Evolutionary conservation across 2,329 filamentous ascomycete genomes (phyloP), one percentile per base, ranked within the genome.

Genomic region (Cytospora piceicola): DNA sequence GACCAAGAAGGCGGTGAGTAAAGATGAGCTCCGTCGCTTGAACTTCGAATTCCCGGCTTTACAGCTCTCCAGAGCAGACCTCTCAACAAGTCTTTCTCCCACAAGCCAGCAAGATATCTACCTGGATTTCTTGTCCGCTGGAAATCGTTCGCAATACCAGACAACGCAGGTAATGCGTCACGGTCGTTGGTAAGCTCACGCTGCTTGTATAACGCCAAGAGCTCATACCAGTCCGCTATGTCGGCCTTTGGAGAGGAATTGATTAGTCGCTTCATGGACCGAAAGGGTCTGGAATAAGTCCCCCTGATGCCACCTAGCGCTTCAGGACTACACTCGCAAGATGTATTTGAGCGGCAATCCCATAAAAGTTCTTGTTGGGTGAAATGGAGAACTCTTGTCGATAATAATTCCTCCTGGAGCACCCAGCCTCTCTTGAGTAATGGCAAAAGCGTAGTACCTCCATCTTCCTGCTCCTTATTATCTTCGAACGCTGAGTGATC

Each of bases 401-500:
- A 58, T 8, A 58, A 29, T 2, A 58, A 27, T 14, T 39, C 34
- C 32, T 58, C 56, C 34, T 58, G 56, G 56, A 58, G 36, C 32
- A 15, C 56, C 56, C 56, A 58, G 24, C 17, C 56, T 42, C 56
- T 32, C 32, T 20, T 4, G 17, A 58, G 32, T n/a, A 58, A 20
- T 5, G 46, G 56, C 7, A 24, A n/a, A n/a, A n/a, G n/a, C n/a
- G n/a, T 5, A 29, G 27, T 3, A 29, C 5, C 27, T 29, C 27
- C 27, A 5, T 29, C 27, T 29, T 29, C 27, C 27, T 17, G 20
- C n/a, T n/a, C n/a, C n/a, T n/a, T n/a, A n/a, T n/a, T n/a, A n/a
- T n/a, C n/a, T n/a, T n/a, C n/a, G n/a, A 49, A 49, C 9, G 14
- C 3, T 14, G 8, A 22, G 22, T 49, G 46, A 5, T 49, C n/a